phyloP scores from a whole-genome alignment of 1,284 basidiomycete genomes.

The Ganoderma lingzhi region DNA sequence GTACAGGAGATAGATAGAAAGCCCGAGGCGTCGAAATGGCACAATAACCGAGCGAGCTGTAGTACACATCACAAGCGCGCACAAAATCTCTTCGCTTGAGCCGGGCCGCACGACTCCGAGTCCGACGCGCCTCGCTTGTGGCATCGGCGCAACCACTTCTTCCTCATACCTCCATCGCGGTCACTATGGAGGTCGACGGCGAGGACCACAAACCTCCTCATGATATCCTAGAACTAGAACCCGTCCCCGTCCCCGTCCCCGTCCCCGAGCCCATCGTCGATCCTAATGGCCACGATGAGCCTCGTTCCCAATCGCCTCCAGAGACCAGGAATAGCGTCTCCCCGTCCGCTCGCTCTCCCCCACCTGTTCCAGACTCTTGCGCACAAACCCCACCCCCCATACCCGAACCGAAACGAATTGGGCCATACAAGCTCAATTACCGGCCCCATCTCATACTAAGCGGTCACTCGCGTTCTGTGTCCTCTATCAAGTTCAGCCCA shows the following conservation, averaged over 20 bases:
- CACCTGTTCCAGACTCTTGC: constrained; percentile 24
- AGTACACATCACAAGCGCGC: constrained; percentile 15
- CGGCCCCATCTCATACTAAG: constrained; percentile 61
- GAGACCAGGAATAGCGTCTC: constrained; percentile 15
- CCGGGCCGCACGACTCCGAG: constrained; percentile 8
- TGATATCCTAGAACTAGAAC: not conserved
- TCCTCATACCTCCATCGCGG: constrained; percentile 14
- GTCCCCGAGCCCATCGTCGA: not conserved
- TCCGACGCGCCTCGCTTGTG: constrained; percentile 7
- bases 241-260: not conserved
- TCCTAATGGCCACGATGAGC: constrained; percentile 3
- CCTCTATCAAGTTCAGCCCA: constrained; percentile 83
- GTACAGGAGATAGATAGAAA: constrained; percentile 10
- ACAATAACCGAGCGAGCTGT: not conserved
- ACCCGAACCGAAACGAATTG: constrained; percentile 25
- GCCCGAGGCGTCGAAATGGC: not conserved
- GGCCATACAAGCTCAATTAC: constrained; percentile 47
- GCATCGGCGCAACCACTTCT: constrained; percentile 1
- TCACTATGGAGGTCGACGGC: constrained; percentile 31
- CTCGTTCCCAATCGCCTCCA: constrained; percentile 9
- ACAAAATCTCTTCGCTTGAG: constrained; percentile 18
- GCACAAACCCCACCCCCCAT: constrained; percentile 27
- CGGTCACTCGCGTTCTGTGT: constrained; percentile 78
- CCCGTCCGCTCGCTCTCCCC: constrained; percentile 24
- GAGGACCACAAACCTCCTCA: constrained; percentile 23